Evolutionary conservation across 176 grass and related monocot species (phyloP).

Genomic region (Microstegium vimineum): DNA sequence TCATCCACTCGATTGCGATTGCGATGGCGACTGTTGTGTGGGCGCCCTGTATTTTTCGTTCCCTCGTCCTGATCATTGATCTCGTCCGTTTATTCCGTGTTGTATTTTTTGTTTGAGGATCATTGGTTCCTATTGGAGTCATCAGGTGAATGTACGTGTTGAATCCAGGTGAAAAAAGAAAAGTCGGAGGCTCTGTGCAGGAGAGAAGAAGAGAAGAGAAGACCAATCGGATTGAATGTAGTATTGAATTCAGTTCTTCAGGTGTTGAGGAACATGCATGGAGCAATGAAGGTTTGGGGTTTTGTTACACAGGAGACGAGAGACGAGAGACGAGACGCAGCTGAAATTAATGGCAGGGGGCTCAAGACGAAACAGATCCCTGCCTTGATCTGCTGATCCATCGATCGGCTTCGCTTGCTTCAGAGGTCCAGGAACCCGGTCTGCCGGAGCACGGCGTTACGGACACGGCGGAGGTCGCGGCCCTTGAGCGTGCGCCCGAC

Average conservation of each 20-base stretch:
- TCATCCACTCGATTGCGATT: background rate
- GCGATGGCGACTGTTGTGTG: background rate
- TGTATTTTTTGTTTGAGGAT: background rate
- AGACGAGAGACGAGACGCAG: background rate
- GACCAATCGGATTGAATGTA: constrained; percentile 36
- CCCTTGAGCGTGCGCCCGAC: constrained; percentile 56
- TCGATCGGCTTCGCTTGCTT: background rate
- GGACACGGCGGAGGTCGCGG: constrained; percentile 51
- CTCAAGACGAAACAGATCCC: background rate
- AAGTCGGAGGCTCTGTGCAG: background rate
- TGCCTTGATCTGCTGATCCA: background rate
- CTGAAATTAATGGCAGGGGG: too few relatives aligned
- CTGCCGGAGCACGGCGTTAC: constrained; percentile 54
- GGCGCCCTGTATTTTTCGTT: background rate
- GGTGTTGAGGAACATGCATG: background rate
- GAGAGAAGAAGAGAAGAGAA: background rate
- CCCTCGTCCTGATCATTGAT: background rate
- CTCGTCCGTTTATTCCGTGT: background rate
- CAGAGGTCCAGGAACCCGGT: constrained; percentile 61
- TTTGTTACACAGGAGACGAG: background rate
- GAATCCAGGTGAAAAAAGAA: background rate
- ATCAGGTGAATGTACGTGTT: background rate
- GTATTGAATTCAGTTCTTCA: constrained; percentile 24
- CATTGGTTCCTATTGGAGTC: background rate
- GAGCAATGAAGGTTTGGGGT: background rate